Base-by-base conservation (phyloP, 1,284 basidiomycete species). In the Singerocomus rubriflavus region DNA sequence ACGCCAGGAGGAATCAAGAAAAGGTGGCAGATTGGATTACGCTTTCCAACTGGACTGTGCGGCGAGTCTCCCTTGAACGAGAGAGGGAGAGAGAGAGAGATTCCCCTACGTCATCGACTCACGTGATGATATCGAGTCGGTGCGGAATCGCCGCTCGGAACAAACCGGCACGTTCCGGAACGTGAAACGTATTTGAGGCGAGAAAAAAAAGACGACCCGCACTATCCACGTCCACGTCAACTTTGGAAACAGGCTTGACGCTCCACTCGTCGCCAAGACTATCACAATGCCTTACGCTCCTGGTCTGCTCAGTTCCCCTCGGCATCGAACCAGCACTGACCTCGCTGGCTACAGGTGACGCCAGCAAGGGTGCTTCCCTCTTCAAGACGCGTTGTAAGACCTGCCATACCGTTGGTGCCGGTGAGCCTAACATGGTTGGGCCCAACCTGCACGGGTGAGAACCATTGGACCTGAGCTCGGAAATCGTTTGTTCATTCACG, bases 301-400 rank as follows among this genome's bases (percentile, higher is more conserved):
- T 44, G 65, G 65, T 70, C 6, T 2, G 66, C 57, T 12, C 26
- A 14, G 11, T 21, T 4, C 3, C 13, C 16, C 13, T 33, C n/a
- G 21, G 21, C 14, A 11, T 13, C 11, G 8, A 11, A n/a, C 42
- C 7, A 5, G 16, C 6, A 3, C 13, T 55, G 43, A 50, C 45
- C 7, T 5, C 41, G 30, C 11, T 31, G 2, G 11, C 48, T 21
- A 8, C 63, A 93, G 93, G 94, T 83, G 91, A 96, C 77, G 73
- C 85, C 65, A 63, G 63, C 56, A 96, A 95, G 81, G 93, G 93
- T 74, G 93, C 93, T 68, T 75, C 78, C 71, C 85, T 94, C 69
- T 94, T 94, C 86, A 93, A 92, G 83, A 96, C 93, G 62, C 92
- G 95, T 59, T 99, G 96, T 70, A 93, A 93, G 53, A 94, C 98